Base-by-base conservation (phyloP, 2,329 filamentous ascomycete species). In the Clarireedia paspali region DNA sequence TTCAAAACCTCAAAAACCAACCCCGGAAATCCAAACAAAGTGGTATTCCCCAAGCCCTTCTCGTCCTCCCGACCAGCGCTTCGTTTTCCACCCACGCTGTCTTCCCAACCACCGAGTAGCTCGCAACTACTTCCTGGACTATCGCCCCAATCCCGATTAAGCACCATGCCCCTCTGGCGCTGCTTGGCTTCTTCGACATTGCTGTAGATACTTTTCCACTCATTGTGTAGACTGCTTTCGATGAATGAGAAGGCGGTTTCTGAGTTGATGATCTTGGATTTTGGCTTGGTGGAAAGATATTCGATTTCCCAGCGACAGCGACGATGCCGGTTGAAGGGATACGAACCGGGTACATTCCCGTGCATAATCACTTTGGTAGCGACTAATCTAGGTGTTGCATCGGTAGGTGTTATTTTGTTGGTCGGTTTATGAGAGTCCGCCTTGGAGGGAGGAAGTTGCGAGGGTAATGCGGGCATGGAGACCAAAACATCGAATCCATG, bases 1-100 rank as follows among this genome's bases (percentile, higher is more conserved):
- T 89, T 91, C 70, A 97, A 73, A 27, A 99, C 92, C 73, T 99
- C 94, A 74, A 99, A 97, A 47, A 96, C 83, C 71, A 97, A 74
- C 0, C 94, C 92, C 0, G 94, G 92, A 67, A 96, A 96, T 1
- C 92, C 91, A 73, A 90, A 97, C 27, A 99, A 73, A 59, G 91
- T 92, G 15, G 91, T 96, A 55, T 86, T 87, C 20, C 82, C 83
- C 59, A 86, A 70, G 60, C 85, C 68, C 71, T 77, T 68, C 71
- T 80, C 73, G 72, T 82, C 69, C 63, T 78, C 74, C 14, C 73
- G 73, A 64, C 70, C 71, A 62, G 72, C 64, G 73, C 68, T 63
- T 72, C 66, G 65, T 75, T 64, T 65, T 65, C 68, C 62, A 62
- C 67, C 63, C 45, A 73, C 75, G 62, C 82, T 86, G 64, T 94